Conservation (phyloP, 2,329 filamentous ascomycete genomes). For the Calonectria naviculata region DNA sequence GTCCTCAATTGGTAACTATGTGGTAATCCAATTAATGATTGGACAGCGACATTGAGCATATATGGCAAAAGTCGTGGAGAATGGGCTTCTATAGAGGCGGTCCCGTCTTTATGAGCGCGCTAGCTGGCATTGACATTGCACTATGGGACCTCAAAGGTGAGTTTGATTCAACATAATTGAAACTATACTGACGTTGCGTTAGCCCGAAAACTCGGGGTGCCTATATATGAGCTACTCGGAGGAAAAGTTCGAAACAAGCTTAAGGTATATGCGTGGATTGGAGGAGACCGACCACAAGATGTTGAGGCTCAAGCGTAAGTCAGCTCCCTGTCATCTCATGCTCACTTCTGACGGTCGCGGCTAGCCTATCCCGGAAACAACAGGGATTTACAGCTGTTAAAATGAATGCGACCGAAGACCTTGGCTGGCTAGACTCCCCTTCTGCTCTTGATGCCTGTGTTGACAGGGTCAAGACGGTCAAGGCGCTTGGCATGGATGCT, state of each 20-base stretch:
- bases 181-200: neutral
- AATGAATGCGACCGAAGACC: slow-evolving; percentile 83
- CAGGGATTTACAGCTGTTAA: slow-evolving; percentile 77
- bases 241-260: slow-evolving; percentile 78
- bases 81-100: slow-evolving; percentile 81
- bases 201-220: slow-evolving; percentile 66
- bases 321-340: neutral
- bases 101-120: slow-evolving; percentile 82
- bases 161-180: rapidly evolving
- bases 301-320: slow-evolving; percentile 71
- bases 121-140: slow-evolving; percentile 83
- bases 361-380: slow-evolving; percentile 61
- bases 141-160: slow-evolving; percentile 79
- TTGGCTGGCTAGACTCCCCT: slow-evolving; percentile 82
- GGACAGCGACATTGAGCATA: slow-evolving; percentile 78
- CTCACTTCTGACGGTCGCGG: neutral
- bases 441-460: slow-evolving; percentile 70
- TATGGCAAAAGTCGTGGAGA: slow-evolving; percentile 81
- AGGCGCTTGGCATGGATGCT: slow-evolving; percentile 75
- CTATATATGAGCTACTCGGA: slow-evolving; percentile 79
- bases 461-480: slow-evolving; percentile 75
- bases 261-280: slow-evolving; percentile 83
- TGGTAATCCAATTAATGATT: rapidly evolving
- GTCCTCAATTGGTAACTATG: rapidly evolving
- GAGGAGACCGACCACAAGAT: slow-evolving; percentile 76